Conservation (phyloP, 2,329 filamentous ascomycete species). For the Aspergillus bombycis region DNA sequence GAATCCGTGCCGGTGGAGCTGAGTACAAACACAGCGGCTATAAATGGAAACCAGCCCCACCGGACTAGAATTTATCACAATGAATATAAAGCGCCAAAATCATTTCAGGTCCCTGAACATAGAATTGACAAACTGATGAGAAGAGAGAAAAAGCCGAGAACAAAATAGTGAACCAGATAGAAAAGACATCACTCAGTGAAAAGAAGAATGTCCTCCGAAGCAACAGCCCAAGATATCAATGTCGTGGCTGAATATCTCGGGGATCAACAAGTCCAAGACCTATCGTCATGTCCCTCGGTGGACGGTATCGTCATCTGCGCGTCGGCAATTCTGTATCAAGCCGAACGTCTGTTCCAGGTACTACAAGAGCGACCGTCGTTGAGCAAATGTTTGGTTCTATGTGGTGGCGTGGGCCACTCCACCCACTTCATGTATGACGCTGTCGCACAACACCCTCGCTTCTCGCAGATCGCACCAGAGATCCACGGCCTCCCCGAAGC, state of each 20-base stretch:
- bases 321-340: neutral
- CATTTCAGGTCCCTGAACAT: neutral
- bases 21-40: neutral
- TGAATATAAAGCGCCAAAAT: neutral
- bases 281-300: neutral
- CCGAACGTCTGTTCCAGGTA: neutral
- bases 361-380: neutral
- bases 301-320: neutral
- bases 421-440: slow-evolving; percentile 48
- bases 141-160: neutral
- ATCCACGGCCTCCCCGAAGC: slow-evolving; percentile 45
- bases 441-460: slow-evolving; percentile 34
- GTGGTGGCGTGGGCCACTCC: slow-evolving; percentile 52
- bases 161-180: neutral
- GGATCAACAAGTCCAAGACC: neutral
- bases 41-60: neutral
- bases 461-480: slow-evolving; percentile 31
- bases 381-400: slow-evolving; percentile 42
- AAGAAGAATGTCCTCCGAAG: neutral
- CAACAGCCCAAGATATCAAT: neutral
- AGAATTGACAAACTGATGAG: neutral
- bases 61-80: neutral
- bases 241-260: neutral
- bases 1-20: neutral
- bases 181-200: neutral